Percentiles rank a stretch among this genome's conserved stretches.
Evolutionary conservation across 2,329 filamentous ascomycete species (phyloP).

Genomic region (Phaeomoniella chlamydospora): DNA sequence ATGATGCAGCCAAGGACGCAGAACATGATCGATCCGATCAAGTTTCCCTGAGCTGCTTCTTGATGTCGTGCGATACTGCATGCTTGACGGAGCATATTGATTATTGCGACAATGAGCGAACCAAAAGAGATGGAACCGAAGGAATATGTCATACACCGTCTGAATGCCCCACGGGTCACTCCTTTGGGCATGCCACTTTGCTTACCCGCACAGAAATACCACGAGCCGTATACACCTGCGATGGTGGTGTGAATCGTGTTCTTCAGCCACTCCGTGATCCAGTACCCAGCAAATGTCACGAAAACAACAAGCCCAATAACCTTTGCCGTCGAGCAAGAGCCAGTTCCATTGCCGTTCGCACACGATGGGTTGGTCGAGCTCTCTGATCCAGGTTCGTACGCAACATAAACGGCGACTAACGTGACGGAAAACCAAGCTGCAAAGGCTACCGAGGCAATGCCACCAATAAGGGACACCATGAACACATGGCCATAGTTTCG

Average conservation of each 20-base stretch:
- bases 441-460: constrained; percentile 59
- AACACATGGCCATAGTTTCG: constrained; percentile 78
- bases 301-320: constrained; percentile 78
- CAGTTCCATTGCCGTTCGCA: constrained; percentile 24
- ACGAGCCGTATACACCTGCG: constrained; percentile 77
- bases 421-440: constrained; percentile 79
- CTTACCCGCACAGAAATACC: constrained; percentile 66
- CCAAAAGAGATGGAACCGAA: constrained; percentile 86
- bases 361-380: constrained; percentile 37
- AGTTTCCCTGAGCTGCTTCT: constrained; percentile 51
- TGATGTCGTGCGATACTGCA: constrained; percentile 63
- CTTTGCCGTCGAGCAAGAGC: constrained; percentile 57
- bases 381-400: constrained; percentile 52
- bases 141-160: constrained; percentile 71
- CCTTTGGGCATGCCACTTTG: constrained; percentile 55
- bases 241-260: constrained; percentile 83
- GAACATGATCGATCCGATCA: constrained; percentile 51
- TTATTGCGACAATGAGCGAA: constrained; percentile 70
- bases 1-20: constrained; percentile 69
- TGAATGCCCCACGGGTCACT: constrained; percentile 71
- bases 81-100: constrained; percentile 70
- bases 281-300: constrained; percentile 82
- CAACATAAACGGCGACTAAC: constrained; percentile 71
- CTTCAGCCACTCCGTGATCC: constrained; percentile 88
- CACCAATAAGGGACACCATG: constrained; percentile 69